These are phyloP conservation scores for Puccinia coronata DNA, from an alignment of 1,284 basidiomycete species.

Conservation along the genomic window DNA sequence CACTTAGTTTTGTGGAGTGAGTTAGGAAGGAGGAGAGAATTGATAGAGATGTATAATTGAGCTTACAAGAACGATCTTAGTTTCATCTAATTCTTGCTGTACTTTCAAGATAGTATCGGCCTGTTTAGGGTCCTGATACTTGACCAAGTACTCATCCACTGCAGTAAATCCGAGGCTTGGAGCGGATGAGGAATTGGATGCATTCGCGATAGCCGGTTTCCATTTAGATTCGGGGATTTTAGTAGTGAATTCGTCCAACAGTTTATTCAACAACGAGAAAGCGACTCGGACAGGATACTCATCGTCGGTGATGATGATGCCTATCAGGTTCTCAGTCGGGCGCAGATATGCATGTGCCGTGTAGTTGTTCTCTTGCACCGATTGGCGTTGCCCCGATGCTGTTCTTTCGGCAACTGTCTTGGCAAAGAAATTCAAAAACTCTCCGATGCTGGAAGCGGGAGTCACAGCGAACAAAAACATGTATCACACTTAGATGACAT, in stretches of 20 bases:
- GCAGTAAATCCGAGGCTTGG: constrained; percentile 60
- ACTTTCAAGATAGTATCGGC: constrained; percentile 99
- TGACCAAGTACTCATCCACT: constrained; percentile 76
- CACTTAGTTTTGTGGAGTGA: not conserved
- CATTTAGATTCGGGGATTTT: constrained; percentile 71
- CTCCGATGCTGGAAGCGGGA: constrained; percentile 66
- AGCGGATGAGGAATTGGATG: constrained; percentile 53
- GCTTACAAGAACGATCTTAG: constrained; percentile 90
- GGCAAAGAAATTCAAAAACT: constrained; percentile 87
- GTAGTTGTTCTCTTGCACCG: constrained; percentile 91
- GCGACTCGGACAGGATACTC: constrained; percentile 97
- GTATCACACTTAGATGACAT: not conserved
- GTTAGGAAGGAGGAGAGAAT: not conserved
- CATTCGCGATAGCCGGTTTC: constrained; percentile 68
- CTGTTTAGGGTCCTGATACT: constrained; percentile 97
- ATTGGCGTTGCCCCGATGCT: constrained; percentile 74
- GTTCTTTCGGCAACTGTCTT: constrained; percentile 93
- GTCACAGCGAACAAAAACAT: not conserved
- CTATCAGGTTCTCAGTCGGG: constrained; percentile 69
- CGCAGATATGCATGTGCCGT: constrained; percentile 80
- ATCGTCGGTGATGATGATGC: constrained; percentile 87
- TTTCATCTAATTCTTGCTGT: constrained; percentile 97
- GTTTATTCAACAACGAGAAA: constrained; percentile 90
- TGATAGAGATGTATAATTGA: constrained; percentile 11
- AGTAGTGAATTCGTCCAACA: constrained; percentile 87